phyloP scores from a whole-genome alignment of 805 yeast species.

The Candida cerambycidarum region DNA sequence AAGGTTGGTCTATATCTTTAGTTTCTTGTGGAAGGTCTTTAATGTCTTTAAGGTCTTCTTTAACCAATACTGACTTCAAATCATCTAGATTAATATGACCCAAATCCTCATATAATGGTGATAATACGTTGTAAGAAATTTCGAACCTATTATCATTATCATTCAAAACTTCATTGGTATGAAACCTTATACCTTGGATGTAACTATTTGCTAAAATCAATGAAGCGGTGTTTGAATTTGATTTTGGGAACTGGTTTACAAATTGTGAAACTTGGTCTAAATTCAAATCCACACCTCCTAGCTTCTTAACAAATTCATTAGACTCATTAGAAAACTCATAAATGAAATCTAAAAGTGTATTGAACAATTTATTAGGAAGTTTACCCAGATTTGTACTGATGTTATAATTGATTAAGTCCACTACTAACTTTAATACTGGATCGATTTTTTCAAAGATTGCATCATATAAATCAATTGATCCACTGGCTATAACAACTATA shows the following conservation, averaged over 20 bases:
- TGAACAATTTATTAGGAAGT: constrained; percentile 44
- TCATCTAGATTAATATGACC: constrained; percentile 29
- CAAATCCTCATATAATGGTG: constrained; percentile 22
- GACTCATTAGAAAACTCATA: constrained; percentile 65
- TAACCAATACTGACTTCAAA: constrained; percentile 24
- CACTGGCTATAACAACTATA: constrained; percentile 62
- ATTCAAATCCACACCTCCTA: constrained; percentile 20
- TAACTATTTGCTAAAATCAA: constrained; percentile 33
- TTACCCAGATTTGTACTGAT: constrained; percentile 27
- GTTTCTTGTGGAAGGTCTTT: constrained; percentile 8
- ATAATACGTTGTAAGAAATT: constrained; percentile 21
- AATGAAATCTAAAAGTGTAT: constrained; percentile 54
- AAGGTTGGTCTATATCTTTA: constrained; percentile 24
- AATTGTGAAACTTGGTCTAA: constrained; percentile 7
- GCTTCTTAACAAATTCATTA: constrained; percentile 45
- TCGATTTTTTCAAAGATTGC: constrained; percentile 47
- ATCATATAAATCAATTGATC: constrained; percentile 51
- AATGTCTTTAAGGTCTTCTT: constrained; percentile 15
- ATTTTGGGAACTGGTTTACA: too few species aligned
- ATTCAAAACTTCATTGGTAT: constrained; percentile 34
- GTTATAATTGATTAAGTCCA: constrained; percentile 35
- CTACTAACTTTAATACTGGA: constrained; percentile 37
- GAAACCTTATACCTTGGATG: constrained; percentile 44
- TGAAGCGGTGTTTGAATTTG: constrained; percentile 1
- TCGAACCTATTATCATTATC: constrained; percentile 19